phyloP scores from a whole-genome alignment of 169 alveolate genomes.

The Plasmodium berghei region DNA sequence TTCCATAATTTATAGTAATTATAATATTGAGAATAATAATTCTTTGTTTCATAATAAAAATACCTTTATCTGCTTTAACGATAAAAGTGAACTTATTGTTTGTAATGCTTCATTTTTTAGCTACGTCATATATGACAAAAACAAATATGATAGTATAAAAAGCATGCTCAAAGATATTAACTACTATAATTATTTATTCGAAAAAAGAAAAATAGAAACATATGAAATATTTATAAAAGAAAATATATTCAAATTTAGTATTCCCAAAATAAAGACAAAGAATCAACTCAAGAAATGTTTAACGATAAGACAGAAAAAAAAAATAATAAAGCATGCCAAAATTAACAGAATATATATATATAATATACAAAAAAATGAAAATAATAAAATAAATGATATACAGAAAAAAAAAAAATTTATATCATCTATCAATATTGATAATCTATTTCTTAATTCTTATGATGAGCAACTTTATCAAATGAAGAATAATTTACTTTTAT shows the following conservation, averaged over 20 bases:
- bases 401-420: neutral
- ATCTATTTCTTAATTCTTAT: constrained; percentile 18
- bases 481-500: constrained; percentile 14
- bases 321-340: neutral
- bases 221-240: constrained; percentile 23
- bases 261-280: constrained; percentile 5
- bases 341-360: constrained; percentile 14
- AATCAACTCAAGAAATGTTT: neutral
- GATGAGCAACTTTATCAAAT: constrained; percentile 23
- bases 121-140: neutral
- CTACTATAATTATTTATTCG: constrained; percentile 29
- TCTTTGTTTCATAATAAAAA: too few species aligned
- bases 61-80: constrained; percentile 19
- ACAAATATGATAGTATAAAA: constrained; percentile 5
- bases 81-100: constrained; percentile 13
- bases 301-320: constrained; percentile 7
- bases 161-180: constrained; percentile 12
- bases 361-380: neutral
- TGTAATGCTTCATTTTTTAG: constrained; percentile 36
- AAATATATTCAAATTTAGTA: constrained; percentile 29
- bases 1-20: neutral
- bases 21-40: too few species aligned
- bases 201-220: constrained; percentile 3
- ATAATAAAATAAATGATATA: constrained; percentile 1
- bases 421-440: constrained; percentile 9